phyloP scores from a whole-genome alignment of 495 filamentous ascomycete genomes.

The Tetracladium marchalianum region DNA sequence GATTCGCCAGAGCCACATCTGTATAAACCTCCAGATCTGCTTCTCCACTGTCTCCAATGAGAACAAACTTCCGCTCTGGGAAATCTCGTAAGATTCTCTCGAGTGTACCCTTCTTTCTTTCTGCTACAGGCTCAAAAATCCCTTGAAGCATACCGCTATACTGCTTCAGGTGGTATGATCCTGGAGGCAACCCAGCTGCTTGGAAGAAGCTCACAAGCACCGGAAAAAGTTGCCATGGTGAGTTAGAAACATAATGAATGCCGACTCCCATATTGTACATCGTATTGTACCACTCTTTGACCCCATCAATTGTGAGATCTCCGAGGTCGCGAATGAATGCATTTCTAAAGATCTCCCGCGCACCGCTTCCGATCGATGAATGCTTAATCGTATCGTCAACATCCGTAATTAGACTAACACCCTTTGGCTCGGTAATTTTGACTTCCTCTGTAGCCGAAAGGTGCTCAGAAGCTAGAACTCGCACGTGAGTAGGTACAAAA shows the following conservation, averaged over 20 bases:
- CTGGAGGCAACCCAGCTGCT: slow-evolving; percentile 67
- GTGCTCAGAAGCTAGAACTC: slow-evolving; percentile 76
- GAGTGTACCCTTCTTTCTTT: slow-evolving; percentile 79
- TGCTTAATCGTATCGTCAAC: slow-evolving; percentile 98
- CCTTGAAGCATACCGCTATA: slow-evolving; percentile 94
- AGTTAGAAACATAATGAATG: slow-evolving; percentile 88
- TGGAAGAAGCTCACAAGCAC: slow-evolving; percentile 76
- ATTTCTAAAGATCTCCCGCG: slow-evolving; percentile 91
- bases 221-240: slow-evolving; percentile 89
- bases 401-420: slow-evolving; percentile 91
- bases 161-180: slow-evolving; percentile 89
- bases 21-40: slow-evolving; percentile 97
- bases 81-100: slow-evolving; percentile 85
- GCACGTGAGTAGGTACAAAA: slow-evolving; percentile 83
- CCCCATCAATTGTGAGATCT: slow-evolving; percentile 75
- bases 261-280: slow-evolving; percentile 71
- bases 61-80: slow-evolving; percentile 76
- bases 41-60: slow-evolving; percentile 93
- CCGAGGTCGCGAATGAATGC: slow-evolving; percentile 79
- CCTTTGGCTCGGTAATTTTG: slow-evolving; percentile 63
- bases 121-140: slow-evolving; percentile 94
- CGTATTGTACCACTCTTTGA: slow-evolving; percentile 76
- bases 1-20: slow-evolving; percentile 76
- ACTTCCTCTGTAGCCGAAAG: slow-evolving; percentile 71
- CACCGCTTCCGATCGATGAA: slow-evolving; percentile 76